A percentile compares a stretch with the other conserved stretches of the same genome.
These are phyloP conservation scores for Candida tallmaniae DNA, from an alignment of 805 yeast species.

Conservation along the genomic window DNA sequence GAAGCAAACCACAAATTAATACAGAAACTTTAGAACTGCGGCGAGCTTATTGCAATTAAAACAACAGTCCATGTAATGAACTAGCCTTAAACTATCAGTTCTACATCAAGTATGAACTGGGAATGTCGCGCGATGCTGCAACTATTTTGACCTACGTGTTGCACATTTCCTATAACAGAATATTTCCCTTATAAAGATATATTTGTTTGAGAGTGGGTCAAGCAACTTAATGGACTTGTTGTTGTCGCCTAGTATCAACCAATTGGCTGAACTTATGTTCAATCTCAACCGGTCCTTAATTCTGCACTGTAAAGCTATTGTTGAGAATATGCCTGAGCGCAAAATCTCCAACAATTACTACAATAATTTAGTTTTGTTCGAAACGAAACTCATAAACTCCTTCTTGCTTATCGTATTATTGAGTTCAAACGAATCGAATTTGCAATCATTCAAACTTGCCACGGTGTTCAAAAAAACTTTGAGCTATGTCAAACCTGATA, in stretches of 20 bases:
- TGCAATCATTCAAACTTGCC: not conserved
- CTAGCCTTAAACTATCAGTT: constrained; percentile 4
- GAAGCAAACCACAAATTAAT: not conserved
- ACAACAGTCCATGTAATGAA: constrained; percentile 2
- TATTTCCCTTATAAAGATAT: constrained; percentile 3
- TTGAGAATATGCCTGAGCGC: not conserved
- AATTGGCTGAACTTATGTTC: constrained; percentile 2
- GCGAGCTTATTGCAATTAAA: constrained; percentile 2
- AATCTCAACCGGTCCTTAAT: constrained; percentile 3
- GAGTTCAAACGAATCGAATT: constrained; percentile 2
- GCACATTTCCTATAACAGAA: constrained; percentile 1
- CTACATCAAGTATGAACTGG: not conserved
- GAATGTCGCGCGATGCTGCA: not conserved
- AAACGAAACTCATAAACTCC: constrained; percentile 2
- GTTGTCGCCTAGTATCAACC: not conserved
- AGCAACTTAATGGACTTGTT: constrained; percentile 2
- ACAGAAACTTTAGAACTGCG: not conserved
- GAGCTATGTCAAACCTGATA: too few relatives aligned
- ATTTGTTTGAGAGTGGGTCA: constrained; percentile 3
- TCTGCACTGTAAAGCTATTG: constrained; percentile 1
- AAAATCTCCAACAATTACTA: constrained; percentile 2
- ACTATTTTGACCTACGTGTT: constrained; percentile 1
- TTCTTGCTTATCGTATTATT: constrained; percentile 2
- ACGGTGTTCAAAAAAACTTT: not conserved
- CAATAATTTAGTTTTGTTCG: constrained; percentile 1